Evolutionary conservation across 2,329 filamentous ascomycete genomes (phyloP).

Genomic region (Ophiocordyceps polyrhachis-furcata): DNA sequence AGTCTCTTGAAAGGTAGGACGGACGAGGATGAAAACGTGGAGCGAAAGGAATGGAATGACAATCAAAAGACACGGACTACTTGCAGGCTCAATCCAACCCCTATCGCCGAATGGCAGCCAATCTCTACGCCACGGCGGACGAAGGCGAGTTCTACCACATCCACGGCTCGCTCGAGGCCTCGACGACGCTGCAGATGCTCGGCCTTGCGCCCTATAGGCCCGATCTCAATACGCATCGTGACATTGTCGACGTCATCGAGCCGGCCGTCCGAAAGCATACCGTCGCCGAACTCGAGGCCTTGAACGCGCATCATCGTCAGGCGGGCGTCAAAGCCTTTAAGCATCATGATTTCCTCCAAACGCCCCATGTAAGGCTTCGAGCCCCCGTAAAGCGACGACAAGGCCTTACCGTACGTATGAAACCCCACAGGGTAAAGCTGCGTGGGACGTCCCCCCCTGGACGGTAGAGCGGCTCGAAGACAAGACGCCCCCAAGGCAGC

Average conservation of each 20-base stretch:
- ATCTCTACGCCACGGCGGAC: slow-evolving; percentile 50
- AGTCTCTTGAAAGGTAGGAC: slow-evolving; percentile 2
- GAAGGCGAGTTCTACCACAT: slow-evolving; percentile 55
- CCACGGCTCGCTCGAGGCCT: slow-evolving; percentile 55
- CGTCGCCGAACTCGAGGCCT: slow-evolving; percentile 33
- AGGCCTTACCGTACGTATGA: too few species aligned
- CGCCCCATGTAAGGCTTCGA: slow-evolving; percentile 22
- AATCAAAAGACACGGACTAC: slow-evolving; percentile 45
- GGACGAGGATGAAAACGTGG: too few species aligned
- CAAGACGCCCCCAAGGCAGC: slow-evolving; percentile 23
- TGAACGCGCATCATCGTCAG: slow-evolving; percentile 36
- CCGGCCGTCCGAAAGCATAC: slow-evolving; percentile 35
- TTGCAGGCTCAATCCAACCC: slow-evolving; percentile 50
- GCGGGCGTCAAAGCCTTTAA: slow-evolving; percentile 42
- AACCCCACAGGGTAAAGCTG: slow-evolving; percentile 25
- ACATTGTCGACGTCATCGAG: slow-evolving; percentile 41
- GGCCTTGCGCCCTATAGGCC: slow-evolving; percentile 43
- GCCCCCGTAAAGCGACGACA: too few species aligned
- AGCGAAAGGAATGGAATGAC: too few species aligned
- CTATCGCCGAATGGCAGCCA: slow-evolving; percentile 55
- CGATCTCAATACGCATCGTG: slow-evolving; percentile 38
- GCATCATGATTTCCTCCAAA: slow-evolving; percentile 38
- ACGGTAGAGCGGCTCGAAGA: slow-evolving; percentile 30
- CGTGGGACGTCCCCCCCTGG: slow-evolving; percentile 24
- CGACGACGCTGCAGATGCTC: slow-evolving; percentile 50